These are phyloP conservation scores for Zygoascus hellenicus DNA, from an alignment of 1,139 yeast genomes.

Conservation along the genomic window DNA sequence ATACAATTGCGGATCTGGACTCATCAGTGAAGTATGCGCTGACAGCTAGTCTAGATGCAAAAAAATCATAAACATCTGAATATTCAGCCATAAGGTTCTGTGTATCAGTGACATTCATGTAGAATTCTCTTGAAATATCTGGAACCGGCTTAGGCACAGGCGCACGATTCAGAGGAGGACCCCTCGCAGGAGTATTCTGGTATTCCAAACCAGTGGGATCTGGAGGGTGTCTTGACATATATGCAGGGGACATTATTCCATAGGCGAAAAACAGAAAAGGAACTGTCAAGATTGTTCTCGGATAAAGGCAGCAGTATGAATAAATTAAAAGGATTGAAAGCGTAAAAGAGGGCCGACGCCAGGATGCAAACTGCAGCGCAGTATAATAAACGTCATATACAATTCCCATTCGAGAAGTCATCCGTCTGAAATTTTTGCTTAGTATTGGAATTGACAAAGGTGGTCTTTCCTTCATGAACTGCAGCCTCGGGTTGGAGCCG, in stretches of 20 bases:
- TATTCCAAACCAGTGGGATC: constrained; percentile 27
- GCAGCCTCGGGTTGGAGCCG: constrained; percentile 40
- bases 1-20: constrained; percentile 46
- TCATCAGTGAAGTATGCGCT: constrained; percentile 64
- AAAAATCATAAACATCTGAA: constrained; percentile 55
- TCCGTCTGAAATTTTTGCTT: constrained; percentile 61
- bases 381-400: constrained; percentile 45
- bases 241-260: constrained; percentile 66
- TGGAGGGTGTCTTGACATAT: constrained; percentile 42
- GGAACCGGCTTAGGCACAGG: constrained; percentile 68
- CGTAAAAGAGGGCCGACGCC: constrained; percentile 63
- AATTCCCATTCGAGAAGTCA: constrained; percentile 51
- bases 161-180: constrained; percentile 45
- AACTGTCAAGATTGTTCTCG: constrained; percentile 46
- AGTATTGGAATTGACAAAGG: constrained; percentile 61
- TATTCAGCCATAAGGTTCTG: constrained; percentile 78
- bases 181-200: constrained; percentile 53
- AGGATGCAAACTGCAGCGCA: constrained; percentile 52
- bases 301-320: constrained; percentile 59
- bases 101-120: constrained; percentile 72
- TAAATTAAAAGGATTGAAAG: constrained; percentile 50
- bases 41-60: constrained; percentile 45
- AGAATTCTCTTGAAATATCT: constrained; percentile 71
- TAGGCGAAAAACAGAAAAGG: constrained; percentile 53
- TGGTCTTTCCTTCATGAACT: constrained; percentile 59